These are phyloP conservation scores for Pythium utonaiense DNA, from an alignment of 352 stramenopile species.

Conservation along the genomic window DNA sequence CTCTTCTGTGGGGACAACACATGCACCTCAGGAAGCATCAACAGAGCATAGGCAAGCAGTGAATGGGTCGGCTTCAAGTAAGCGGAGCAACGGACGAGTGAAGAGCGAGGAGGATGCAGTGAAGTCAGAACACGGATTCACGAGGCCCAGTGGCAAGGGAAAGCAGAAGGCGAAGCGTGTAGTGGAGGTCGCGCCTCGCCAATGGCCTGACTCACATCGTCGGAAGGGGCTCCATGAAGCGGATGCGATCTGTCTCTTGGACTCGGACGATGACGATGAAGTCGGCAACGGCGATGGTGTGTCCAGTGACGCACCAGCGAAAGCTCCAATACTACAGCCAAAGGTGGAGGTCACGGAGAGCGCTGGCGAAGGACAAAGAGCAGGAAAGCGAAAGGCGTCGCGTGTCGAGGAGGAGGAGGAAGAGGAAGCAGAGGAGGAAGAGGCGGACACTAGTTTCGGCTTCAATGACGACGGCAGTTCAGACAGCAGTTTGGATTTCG, in stretches of 20 bases:
- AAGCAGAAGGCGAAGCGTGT: constrained; percentile 1
- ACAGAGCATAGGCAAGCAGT: background rate
- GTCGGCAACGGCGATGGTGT: too few relatives aligned
- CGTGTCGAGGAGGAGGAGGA: background rate
- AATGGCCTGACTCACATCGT: background rate
- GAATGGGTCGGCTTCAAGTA: background rate
- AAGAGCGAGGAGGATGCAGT: background rate
- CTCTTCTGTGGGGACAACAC: too few relatives aligned
- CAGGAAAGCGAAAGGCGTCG: background rate
- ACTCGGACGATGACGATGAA: constrained; percentile 9
- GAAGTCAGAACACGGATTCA: background rate
- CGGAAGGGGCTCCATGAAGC: constrained; percentile 1
- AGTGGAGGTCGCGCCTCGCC: background rate
- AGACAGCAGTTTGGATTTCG: background rate
- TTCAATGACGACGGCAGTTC: constrained; percentile 14
- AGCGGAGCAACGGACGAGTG: background rate
- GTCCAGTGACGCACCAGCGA: too few relatives aligned
- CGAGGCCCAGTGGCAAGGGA: background rate
- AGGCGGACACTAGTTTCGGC: too few relatives aligned
- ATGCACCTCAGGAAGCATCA: too few relatives aligned
- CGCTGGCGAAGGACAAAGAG: background rate
- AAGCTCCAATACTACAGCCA: too few relatives aligned
- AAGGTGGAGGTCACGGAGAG: too few relatives aligned
- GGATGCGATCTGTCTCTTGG: constrained; percentile 16
- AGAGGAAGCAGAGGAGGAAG: constrained; percentile 8